Base-by-base conservation (phyloP, 768 basidiomycete genomes). In the Termitomyces titanicus region DNA sequence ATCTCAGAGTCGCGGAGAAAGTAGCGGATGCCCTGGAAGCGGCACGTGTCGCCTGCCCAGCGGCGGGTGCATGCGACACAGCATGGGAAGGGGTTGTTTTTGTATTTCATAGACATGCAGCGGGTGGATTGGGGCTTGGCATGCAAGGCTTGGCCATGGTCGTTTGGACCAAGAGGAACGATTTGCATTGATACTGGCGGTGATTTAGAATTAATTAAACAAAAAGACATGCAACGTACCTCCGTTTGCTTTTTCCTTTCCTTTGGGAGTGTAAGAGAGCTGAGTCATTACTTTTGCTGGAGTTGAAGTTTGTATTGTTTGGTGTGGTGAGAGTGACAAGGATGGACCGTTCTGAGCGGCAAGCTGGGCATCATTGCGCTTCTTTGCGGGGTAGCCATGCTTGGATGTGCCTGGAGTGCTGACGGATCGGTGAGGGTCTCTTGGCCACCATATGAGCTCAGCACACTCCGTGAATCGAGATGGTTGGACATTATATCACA, bases 31-130 rank as follows among this genome's bases (percentile, higher is more conserved):
- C 84, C 83, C 67, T 92, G 90, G 70, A 92, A 92, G 25, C 90
- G 84, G 65, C 90, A 92, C 3, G 89, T 91, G 66, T 92, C 90
- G 38, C 90, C 89, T 0, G 89, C 89, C 89, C 90, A 92, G 22
- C 90, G 85, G 40, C 90, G 85, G 33, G 86, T 91, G 68, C 90
- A 92, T 3, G 89, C 86, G 34, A 92, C 86, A 63, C 90, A 92
- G 13, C 87, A 84, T 38, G 89, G 87, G 68, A 91, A 89, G 50
- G 79, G 75, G 60, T 90, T 87, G 42, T 75, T 71, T 58, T 81
- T 81, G 67, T 91, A 92, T 46, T 87, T 79, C 62, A 83, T 87
- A 0, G 89, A 90, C 90, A 92, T 92, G 72, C 90, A 92, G 5
- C 90, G 81, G 3, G 89, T 85, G 57, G 83, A 85, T 56, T 92